Percentiles rank a stretch among this genome's conserved stretches.
Evolutionary conservation across 352 stramenopile genomes (phyloP).

Genomic region (Globisporangium middletonii): DNA sequence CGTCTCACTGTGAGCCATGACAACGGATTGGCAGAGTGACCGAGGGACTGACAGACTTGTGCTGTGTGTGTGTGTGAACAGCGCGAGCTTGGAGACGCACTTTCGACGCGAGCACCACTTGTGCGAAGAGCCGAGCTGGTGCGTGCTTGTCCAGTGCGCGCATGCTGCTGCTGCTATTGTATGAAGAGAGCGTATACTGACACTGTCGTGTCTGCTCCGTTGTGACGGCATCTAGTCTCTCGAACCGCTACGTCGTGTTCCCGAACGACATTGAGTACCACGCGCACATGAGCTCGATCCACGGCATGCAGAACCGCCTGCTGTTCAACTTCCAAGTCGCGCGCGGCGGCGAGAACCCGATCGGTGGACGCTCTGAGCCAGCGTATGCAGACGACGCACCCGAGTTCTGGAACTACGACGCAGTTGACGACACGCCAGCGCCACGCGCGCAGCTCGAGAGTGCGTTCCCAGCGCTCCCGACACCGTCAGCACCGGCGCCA

Average conservation of each 20-base stretch:
- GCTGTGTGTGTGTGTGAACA: slow-evolving; percentile 12
- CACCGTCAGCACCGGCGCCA: slow-evolving; percentile 27
- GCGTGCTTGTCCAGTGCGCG: slow-evolving; percentile 10
- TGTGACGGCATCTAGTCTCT: slow-evolving; percentile 29
- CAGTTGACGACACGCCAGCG: slow-evolving; percentile 19
- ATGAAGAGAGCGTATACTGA: neutral
- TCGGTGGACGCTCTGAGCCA: slow-evolving; percentile 23
- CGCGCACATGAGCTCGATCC: slow-evolving; percentile 73
- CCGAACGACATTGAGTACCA: slow-evolving; percentile 83
- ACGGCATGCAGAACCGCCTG: slow-evolving; percentile 67
- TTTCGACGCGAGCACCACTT: slow-evolving; percentile 80
- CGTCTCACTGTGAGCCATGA: slow-evolving; percentile 11
- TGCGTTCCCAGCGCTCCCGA: slow-evolving; percentile 63
- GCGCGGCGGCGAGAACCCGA: slow-evolving; percentile 43
- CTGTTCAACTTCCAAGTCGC: slow-evolving; percentile 75
- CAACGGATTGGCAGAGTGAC: neutral
- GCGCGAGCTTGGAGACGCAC: slow-evolving; percentile 75
- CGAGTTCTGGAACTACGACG: slow-evolving; percentile 58
- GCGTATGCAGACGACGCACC: slow-evolving; percentile 32
- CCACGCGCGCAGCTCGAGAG: slow-evolving; percentile 31
- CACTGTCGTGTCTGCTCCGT: neutral
- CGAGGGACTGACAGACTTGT: slow-evolving; percentile 11
- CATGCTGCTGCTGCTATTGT: slow-evolving; percentile 2
- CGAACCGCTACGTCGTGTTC: slow-evolving; percentile 86
- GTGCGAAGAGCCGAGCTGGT: slow-evolving; percentile 82